Base-by-base conservation (phyloP, 306 rosid genomes). In the Dryas alaskensis region DNA sequence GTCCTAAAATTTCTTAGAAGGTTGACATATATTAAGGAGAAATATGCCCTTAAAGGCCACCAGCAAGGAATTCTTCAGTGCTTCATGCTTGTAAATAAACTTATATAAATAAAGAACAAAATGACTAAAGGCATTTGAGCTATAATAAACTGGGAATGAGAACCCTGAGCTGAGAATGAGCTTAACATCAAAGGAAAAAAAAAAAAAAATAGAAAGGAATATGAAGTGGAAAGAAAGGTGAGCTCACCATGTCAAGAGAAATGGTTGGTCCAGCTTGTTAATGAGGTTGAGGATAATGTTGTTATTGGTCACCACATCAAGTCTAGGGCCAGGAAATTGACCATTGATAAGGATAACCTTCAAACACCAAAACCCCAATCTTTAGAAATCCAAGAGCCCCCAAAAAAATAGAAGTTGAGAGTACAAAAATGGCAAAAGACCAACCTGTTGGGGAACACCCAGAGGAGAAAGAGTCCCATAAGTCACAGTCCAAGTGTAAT, bases 291-390 rank as follows among this genome's bases (percentile, higher is more conserved):
- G 97, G 81, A 92, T 73, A 7, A 94, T 89, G 67, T 92, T 94
- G 80, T 94, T 85, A 74, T 94, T 94, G 67, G 97, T 94, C 42
- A 94, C 90, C 58, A 92, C 87, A 27, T 94, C 96, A 67, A 94
- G 91, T 77, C 74, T 86, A 60, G 99, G 99, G n/a, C 99, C 99
- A 64, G 99, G 99, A 83, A 94, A 92, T 73, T 92, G 89, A 44
- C 92, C 96, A 75, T 94, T 91, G 74, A 94, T 89, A 10, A 94
- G 92, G 68, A 94, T 94, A 51, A 92, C 99, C 99, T 94, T 65
- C 22, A 85, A 79, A 67, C 61, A 67, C 68, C n/a, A 75, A 84
- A 69, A 54, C 22, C 50, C 17, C 58, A 67, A 9, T 16, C 48
- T 60, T 76, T 2, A 69, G 60, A 68, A 60, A 42, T 9, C 17